phyloP scores from a whole-genome alignment of 345 rosid genomes.

The Combretum micranthum region DNA sequence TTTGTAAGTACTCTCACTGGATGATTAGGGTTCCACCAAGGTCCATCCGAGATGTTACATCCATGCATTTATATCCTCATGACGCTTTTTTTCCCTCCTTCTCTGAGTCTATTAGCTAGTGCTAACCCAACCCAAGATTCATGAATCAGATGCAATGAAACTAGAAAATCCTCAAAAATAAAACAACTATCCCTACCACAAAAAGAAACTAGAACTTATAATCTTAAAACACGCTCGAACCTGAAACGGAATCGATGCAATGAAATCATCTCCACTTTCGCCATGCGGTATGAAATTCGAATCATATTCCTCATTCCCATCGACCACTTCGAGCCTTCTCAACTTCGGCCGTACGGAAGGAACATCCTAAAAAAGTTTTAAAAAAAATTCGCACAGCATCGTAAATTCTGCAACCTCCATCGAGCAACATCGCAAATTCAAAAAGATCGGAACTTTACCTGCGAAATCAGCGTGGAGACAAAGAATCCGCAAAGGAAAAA shows the following conservation, averaged over 20 bases:
- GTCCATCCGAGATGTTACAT: too few relatives aligned
- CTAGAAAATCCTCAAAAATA: too few relatives aligned
- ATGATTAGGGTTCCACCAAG: too few relatives aligned
- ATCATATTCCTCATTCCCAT: slow-evolving; percentile 15
- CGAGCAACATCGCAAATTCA: not conserved
- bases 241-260: slow-evolving; percentile 50
- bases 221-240: slow-evolving; percentile 10
- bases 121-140: too few relatives aligned
- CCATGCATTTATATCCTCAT: too few relatives aligned
- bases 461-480: slow-evolving; percentile 34
- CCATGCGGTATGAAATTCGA: slow-evolving; percentile 25
- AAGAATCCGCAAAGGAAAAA: slow-evolving; percentile 47
- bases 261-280: slow-evolving; percentile 40
- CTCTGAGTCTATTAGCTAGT: too few relatives aligned
- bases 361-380: slow-evolving; percentile 18
- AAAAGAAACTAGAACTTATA: not conserved
- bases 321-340: slow-evolving; percentile 24
- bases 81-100: too few relatives aligned
- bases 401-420: not conserved
- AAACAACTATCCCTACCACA: too few relatives aligned
- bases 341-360: slow-evolving; percentile 6
- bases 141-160: not conserved
- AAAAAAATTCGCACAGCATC: not conserved
- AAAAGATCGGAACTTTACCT: slow-evolving; percentile 16
- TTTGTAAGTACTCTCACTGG: too few relatives aligned